Conservation (phyloP, 495 filamentous ascomycete species). For the Penicillium paradoxum region DNA sequence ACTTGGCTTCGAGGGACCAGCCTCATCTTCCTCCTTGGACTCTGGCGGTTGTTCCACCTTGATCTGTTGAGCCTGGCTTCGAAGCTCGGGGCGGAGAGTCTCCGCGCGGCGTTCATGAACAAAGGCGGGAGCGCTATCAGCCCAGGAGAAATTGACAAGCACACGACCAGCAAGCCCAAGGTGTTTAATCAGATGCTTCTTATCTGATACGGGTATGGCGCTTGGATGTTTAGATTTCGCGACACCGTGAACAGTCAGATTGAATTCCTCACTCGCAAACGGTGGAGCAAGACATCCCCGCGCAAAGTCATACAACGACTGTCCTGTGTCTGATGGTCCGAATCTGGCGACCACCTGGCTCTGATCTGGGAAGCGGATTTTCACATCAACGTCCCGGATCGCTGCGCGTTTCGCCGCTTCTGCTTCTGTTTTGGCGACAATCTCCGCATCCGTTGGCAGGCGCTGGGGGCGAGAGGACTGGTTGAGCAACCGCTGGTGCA, state of each 20-base stretch:
- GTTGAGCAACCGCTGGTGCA: conserved; percentile 70
- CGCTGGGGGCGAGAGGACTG: conserved; percentile 59
- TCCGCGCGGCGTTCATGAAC: conserved; percentile 29
- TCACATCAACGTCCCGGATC: conserved; percentile 66
- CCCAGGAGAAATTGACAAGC: conserved; percentile 76
- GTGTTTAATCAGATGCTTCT: conserved; percentile 62
- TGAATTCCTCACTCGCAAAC: conserved; percentile 44
- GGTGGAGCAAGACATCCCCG: conserved; percentile 33
- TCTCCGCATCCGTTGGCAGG: conserved; percentile 48
- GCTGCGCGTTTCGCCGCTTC: conserved; percentile 58
- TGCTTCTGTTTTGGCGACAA: conserved; percentile 41
- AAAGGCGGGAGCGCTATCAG: conserved; percentile 49
- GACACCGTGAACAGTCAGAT: conserved; percentile 38
- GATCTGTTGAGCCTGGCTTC: conserved; percentile 61
- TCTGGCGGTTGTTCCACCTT: conserved; percentile 48
- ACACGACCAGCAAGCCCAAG: conserved; percentile 64
- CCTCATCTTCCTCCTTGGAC: conserved; percentile 39
- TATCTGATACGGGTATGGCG: conserved; percentile 42
- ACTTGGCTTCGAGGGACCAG: conserved; percentile 27
- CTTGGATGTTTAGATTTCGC: conserved; percentile 25
- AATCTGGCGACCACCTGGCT: conserved; percentile 63
- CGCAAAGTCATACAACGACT: conserved; percentile 64
- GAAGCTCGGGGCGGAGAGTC: conserved; percentile 62
- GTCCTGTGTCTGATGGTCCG: conserved; percentile 56
- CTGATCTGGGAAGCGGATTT: conserved; percentile 83